Base-by-base conservation (phyloP, 1,139 yeast genomes). In the Hansenula anomala region DNA sequence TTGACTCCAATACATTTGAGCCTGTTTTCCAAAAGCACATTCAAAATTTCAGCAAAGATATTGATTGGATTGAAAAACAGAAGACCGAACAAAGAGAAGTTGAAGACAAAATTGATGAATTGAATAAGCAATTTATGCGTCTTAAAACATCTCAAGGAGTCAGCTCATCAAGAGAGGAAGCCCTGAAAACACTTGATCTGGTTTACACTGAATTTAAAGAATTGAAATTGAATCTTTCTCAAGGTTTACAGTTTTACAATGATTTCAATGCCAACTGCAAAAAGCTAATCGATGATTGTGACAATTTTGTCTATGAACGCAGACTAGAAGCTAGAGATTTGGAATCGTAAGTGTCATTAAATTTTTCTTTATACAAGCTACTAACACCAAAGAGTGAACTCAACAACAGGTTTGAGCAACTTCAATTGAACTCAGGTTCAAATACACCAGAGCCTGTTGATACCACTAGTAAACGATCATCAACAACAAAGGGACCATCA, bases 181-280 rank as follows among this genome's bases (percentile, higher is more conserved):
- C 73, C 1, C 59, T 85, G 33, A 80, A 77, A 41, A 62, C 60
- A 3, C 58, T 86, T 22, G 86, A 82, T 42, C 59, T 64, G 4
- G 78, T 75, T 0, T 78, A 70, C 50, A 59, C 68, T 24, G 71
- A 74, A 43, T 85, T 69, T 51, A 57, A 67, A 31, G 88, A 80
- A 49, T 64, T 87, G 8, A 58, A 72, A 17, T 63, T 70, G 15
- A 84, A 86, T 51, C 58, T 88, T 30, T 72, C 73, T 29, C 86
- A 84, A 49, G 97, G 95, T 0, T 55, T 76, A 0, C 70, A 71
- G 40, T 89, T 88, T 56, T 89, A 89, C 60, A 69, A 69, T 36
- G 83, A 80, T 40, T 75, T 87, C 43, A 63, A 75, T 24, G 63
- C 60, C 3, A 76, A 77, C 42, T 71, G 78, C 2, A 64, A 66